phyloP scores from a whole-genome alignment of 805 yeast species.

The Yamadazyma paraphyllophila region DNA sequence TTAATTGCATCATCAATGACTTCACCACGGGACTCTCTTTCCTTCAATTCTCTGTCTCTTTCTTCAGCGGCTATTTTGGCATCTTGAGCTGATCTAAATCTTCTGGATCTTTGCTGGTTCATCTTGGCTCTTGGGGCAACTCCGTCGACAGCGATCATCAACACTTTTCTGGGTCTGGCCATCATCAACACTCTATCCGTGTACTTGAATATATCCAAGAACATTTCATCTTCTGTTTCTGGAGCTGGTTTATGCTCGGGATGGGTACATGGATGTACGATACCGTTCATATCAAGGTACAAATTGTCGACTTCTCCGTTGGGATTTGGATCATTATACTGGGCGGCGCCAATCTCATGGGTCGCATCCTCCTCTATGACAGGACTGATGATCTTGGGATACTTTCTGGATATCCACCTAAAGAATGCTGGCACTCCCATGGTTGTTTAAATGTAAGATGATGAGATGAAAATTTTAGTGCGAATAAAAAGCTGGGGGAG shows the following conservation, averaged over 20 bases:
- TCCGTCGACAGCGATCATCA: constrained; percentile 97
- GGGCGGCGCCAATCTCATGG: constrained; percentile 64
- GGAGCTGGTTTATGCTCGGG: constrained; percentile 97
- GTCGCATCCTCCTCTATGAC: constrained; percentile 73
- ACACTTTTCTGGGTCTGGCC: constrained; percentile 92
- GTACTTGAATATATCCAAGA: constrained; percentile 86
- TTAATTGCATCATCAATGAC: constrained; percentile 71
- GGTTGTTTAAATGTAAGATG: neutral
- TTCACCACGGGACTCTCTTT: constrained; percentile 66
- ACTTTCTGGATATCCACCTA: constrained; percentile 91
- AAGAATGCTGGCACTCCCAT: constrained; percentile 99
- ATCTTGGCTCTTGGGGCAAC: constrained; percentile 98
- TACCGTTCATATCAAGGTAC: constrained; percentile 97
- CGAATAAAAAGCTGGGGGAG: neutral
- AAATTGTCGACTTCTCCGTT: constrained; percentile 95
- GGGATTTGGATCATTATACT: constrained; percentile 76
- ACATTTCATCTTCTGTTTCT: constrained; percentile 95
- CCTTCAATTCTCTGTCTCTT: constrained; percentile 56
- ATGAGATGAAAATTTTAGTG: constrained; percentile 2
- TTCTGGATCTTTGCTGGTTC: constrained; percentile 94
- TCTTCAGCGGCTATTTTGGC: constrained; percentile 78
- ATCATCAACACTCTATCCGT: constrained; percentile 88
- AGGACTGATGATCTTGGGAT: constrained; percentile 91
- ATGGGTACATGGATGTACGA: constrained; percentile 98
- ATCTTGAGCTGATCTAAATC: constrained; percentile 89